Conservation (phyloP, 768 basidiomycete genomes). For the Coprinopsis sp. region DNA sequence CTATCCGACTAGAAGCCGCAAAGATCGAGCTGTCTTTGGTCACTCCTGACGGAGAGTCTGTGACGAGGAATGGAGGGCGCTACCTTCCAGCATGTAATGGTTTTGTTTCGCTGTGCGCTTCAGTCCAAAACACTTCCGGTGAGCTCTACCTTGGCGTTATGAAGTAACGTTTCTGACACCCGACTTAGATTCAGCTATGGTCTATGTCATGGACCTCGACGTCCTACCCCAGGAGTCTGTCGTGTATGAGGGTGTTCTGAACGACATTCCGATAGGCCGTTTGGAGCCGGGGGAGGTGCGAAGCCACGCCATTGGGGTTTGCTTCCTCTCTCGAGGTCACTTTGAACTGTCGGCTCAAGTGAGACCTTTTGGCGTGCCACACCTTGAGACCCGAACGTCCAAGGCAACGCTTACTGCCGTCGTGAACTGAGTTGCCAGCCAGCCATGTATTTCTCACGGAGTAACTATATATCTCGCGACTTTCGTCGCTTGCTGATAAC, state of each 20-base stretch:
- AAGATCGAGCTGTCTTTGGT: constrained; percentile 52
- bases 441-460: too few species aligned
- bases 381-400: constrained; percentile 31
- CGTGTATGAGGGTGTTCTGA: constrained; percentile 62
- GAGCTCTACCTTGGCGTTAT: constrained; percentile 24
- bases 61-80: constrained; percentile 33
- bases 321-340: constrained; percentile 67
- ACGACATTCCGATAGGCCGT: constrained; percentile 60
- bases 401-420: constrained; percentile 36
- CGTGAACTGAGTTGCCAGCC: constrained; percentile 3
- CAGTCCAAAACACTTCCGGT: constrained; percentile 66
- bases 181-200: constrained; percentile 27
- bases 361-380: constrained; percentile 26
- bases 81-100: constrained; percentile 53
- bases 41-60: constrained; percentile 20
- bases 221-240: constrained; percentile 60
- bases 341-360: constrained; percentile 52
- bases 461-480: background rate
- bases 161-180: background rate
- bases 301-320: constrained; percentile 53
- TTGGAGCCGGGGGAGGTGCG: constrained; percentile 50
- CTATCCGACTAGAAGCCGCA: constrained; percentile 64
- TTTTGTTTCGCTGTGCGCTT: constrained; percentile 55
- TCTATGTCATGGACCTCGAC: constrained; percentile 50
- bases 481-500: too few species aligned